Evolutionary conservation across 139 green algal species (phyloP), one percentile per base, ranked within the genome.

Genomic region (Haematococcus sp.): DNA sequence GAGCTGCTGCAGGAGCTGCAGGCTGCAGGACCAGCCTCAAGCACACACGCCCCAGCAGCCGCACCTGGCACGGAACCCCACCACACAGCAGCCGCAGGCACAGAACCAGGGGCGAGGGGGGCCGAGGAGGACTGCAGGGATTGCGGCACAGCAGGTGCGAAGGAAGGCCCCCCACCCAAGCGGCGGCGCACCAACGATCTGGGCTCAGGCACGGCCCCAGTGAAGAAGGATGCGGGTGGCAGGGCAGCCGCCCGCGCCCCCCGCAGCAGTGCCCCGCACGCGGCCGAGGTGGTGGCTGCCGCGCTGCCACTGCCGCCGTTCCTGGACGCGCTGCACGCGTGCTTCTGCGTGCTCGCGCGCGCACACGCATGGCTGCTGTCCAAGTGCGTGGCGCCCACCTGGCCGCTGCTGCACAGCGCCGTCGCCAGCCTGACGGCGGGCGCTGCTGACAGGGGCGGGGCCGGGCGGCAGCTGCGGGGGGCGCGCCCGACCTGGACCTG

Each of bases 1-100:
- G 58, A 30, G n/a, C 25, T 65, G 58, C 58, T 40, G 58, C n/a
- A 33, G 23, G n/a, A 40, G n/a, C 58, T 40, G 58, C 58, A 65
- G n/a, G n/a, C 28, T 22, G 58, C 58, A 34, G n/a, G n/a, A 34
- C 58, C 58, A 61, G 11, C 16, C 17, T 16, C 58, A 65, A n/a
- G n/a, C 22, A 11, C 58, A 40, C 23, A 28, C 28, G 58, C 58
- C 33, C 23, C 58, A 40, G 58, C 58, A 40, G 58, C 25, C 17
- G 58, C 23, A 4, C 23, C 25, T 9, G 54, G 22, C 11, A 23
- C 54, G 4, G 28, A 23, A n/a, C 54, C 11, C 16, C 22, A 9
- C 16, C 54, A 61, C 11, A 61, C 22, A 16, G 28, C 11, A 32
- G 54, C 54, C 16, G 4, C 54, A n/a, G n/a, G n/a, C 54, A 16